Evolutionary conservation across 176 grass and related monocot species (phyloP), one percentile per base, ranked within the genome.

Genomic region (Dactylis glomerata): DNA sequence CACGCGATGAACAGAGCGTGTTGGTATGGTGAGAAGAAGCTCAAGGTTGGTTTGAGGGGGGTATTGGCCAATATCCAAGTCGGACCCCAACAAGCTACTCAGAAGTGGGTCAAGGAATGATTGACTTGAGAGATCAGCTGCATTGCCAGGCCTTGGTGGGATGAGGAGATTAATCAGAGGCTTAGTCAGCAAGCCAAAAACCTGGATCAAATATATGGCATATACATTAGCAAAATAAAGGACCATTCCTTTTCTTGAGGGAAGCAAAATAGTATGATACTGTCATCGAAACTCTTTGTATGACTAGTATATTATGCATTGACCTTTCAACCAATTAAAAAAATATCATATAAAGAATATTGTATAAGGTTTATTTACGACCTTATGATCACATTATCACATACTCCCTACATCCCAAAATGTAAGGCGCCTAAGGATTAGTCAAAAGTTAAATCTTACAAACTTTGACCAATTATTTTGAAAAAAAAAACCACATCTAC

Each of bases 111-210:
- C 91, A 22, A 87, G 54, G 44, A 93, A 75, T 33, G 89, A 98
- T 42, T 85, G 85, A 68, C 85, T 95, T 66, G 89, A 90, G 52
- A 87, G 54, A 42, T 89, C 83, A 46, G 79, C 65, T 34, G 85
- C 86, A 4, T 77, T 83, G 77, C 73, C 82, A 77, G 77, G 68
- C 51, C 82, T 93, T 71, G 83, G 79, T 58, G 96, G 96, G 66
- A 92, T 67, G 34, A 98, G 87, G 7, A 87, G 80, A 78, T 68
- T 77, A 19, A 98, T 73, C 68, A 93, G 89, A 57, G 93, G 96
- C 83, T 98, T 98, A 15, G 96, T 98, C 73, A 98, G 65, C 77
- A 95, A 74, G 75, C 91, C 93, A 26, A 98, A 95, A 67, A 98
- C 93, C 93, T 98, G 77, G 75, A 88, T 63, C 28, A 86, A 85